Conservation (phyloP, 2,329 filamentous ascomycete genomes). For the Colletotrichum navitas region DNA sequence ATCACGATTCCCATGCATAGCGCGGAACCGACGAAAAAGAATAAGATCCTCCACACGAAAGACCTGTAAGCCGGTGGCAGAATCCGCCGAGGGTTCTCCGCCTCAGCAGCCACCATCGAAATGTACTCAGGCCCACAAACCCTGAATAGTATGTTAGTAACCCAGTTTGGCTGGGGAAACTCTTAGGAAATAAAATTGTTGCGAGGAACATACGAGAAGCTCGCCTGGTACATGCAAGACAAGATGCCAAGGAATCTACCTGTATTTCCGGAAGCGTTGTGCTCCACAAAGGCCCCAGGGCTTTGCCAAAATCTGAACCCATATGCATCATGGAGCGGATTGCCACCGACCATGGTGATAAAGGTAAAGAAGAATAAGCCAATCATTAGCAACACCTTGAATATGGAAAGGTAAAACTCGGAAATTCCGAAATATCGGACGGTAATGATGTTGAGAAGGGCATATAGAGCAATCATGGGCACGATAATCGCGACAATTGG, state of each 20-base stretch:
- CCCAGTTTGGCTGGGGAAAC: not conserved
- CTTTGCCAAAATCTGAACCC: constrained; percentile 79
- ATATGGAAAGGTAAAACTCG: constrained; percentile 74
- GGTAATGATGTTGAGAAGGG: constrained; percentile 25
- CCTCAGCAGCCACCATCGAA: constrained; percentile 76
- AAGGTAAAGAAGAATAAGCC: constrained; percentile 72
- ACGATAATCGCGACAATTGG: constrained; percentile 42
- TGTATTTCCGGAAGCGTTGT: constrained; percentile 62
- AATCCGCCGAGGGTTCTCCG: constrained; percentile 71
- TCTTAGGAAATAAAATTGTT: too few relatives aligned
- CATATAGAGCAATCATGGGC: constrained; percentile 4
- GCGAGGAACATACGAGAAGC: not conserved
- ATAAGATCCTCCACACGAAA: constrained; percentile 77
- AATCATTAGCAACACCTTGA: constrained; percentile 72
- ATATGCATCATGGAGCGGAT: constrained; percentile 67
- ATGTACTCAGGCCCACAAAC: constrained; percentile 78
- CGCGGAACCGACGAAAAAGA: constrained; percentile 79
- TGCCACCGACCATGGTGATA: constrained; percentile 72
- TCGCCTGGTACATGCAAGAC: not conserved
- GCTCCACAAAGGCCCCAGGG: constrained; percentile 60
- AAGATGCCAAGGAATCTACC: constrained; percentile 65
- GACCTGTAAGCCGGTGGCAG: constrained; percentile 79
- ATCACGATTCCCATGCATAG: constrained; percentile 76
- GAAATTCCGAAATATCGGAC: constrained; percentile 77
- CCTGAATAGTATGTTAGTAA: constrained; percentile 60